Conservation (phyloP, 495 filamentous ascomycete genomes). For the Penicillium samsonianum region DNA sequence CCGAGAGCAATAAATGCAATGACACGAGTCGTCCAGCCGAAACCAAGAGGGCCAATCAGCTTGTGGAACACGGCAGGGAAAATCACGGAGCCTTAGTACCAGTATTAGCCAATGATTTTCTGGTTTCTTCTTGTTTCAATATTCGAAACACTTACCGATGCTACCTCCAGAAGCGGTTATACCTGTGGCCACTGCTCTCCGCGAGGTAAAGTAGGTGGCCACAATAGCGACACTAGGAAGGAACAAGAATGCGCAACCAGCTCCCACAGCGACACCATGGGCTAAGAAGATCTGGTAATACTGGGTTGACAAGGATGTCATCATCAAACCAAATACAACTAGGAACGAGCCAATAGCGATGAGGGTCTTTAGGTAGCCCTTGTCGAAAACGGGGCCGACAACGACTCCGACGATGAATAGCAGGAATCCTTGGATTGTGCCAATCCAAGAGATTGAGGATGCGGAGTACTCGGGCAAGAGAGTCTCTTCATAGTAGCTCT, state of each 20-base stretch:
- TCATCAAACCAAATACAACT: constrained; percentile 51
- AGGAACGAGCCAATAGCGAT: constrained; percentile 34
- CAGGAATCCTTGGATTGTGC: constrained; percentile 45
- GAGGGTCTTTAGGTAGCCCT: constrained; percentile 40
- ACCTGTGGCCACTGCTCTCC: constrained; percentile 48
- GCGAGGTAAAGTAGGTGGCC: constrained; percentile 44
- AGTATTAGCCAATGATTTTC: constrained; percentile 1
- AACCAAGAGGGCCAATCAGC: constrained; percentile 50
- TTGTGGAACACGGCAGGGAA: constrained; percentile 56
- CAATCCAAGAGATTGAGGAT: constrained; percentile 49
- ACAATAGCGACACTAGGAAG: constrained; percentile 46
- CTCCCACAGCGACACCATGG: constrained; percentile 44
- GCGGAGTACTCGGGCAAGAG: constrained; percentile 32
- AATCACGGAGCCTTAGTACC: constrained; percentile 46
- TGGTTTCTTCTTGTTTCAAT: no score
- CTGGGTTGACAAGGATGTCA: constrained; percentile 42
- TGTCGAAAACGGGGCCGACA: constrained; percentile 47
- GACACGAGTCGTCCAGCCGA: constrained; percentile 55
- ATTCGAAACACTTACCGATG: constrained; percentile 26
- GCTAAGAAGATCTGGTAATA: constrained; percentile 45
- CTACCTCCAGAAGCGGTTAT: constrained; percentile 45
- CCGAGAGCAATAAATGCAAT: constrained; percentile 54
- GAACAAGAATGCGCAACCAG: constrained; percentile 44
- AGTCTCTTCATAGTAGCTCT: constrained; percentile 43
- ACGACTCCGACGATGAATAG: constrained; percentile 43